phyloP scores from a whole-genome alignment of 2,329 filamentous ascomycete species.

The Trichoderma pleuroti region DNA sequence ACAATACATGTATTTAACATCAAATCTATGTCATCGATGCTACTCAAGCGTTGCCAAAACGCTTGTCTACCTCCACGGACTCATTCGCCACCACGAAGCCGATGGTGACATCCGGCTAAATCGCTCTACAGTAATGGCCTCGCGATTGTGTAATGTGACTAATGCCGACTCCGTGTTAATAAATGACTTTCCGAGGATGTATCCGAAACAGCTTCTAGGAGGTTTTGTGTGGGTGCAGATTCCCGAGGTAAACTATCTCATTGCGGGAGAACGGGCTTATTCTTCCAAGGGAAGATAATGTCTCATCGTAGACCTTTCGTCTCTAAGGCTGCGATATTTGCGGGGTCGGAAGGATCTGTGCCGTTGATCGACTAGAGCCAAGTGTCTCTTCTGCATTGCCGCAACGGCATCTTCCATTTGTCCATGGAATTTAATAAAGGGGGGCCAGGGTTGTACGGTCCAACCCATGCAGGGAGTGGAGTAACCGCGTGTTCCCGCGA shows the following conservation, averaged over 20 bases:
- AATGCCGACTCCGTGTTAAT: not conserved
- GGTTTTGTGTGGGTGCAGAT: not conserved
- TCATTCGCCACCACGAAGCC: not conserved
- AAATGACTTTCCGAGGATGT: not conserved
- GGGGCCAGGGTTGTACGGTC: not conserved
- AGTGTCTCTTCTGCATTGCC: not conserved
- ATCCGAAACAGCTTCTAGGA: not conserved
- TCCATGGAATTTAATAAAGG: not conserved
- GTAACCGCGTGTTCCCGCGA: not conserved
- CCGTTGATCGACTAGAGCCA: not conserved
- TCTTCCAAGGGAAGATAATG: not conserved
- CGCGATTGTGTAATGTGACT: not conserved
- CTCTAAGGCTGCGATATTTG: not conserved
- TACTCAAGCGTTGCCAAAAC: not conserved
- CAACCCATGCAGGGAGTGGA: not conserved
- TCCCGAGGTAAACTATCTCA: not conserved
- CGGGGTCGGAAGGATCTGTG: not conserved
- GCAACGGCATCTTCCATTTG: not conserved
- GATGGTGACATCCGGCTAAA: not conserved
- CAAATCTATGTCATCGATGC: not conserved
- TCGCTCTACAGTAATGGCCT: not conserved
- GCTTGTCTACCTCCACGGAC: not conserved
- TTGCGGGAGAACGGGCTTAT: not conserved
- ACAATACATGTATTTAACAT: no score
- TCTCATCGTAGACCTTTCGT: not conserved